Evolutionary conservation across 345 rosid species (phyloP), one percentile per base, ranked within the genome.

Genomic region (Carallia pectinifolia): DNA sequence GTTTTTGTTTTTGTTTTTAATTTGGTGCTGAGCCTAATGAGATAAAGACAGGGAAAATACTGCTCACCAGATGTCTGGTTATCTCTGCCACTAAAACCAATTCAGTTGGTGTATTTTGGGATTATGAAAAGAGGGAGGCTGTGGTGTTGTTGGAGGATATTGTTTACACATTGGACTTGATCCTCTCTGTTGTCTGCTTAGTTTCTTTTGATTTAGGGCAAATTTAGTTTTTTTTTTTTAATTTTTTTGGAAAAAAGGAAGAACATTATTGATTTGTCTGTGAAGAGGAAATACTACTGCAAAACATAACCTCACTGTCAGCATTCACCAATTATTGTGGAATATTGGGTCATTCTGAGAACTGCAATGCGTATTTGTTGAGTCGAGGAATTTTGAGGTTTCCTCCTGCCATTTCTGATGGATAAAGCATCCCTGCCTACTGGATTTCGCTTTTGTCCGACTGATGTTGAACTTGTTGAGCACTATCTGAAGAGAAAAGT

Each of bases 391-490:
- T 69, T n/a, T 59, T 39, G 38, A 16, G 13, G 47, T 64, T 70
- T 17, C 9, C 37, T n/a, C 27, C 50, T 62, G 71, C 47, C 58
- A 53, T 56, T 69, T 52, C 13, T 37, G 10, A 85, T 89, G 96
- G 88, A 70, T 36, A 85, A 69, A 10, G 66, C 38, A 6, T 34
- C 23, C 1, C 69, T 81, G 48, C 67, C 79, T 53, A 96, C 97
- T 8, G 98, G 98, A 16, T 83, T 91, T 71, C 83, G 96, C 12
- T 94, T 94, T 73, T 90, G 85, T 69, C 98, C 98, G 0, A 89
- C 90, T 64, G 93, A 91, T 71, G 90, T 69, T 0, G 98, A 94
- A 69, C 80, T 94, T 48, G 76, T 91, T 29, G 81, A 54, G 71
- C 88, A 86, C 58, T 88, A 89, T 58, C 76, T 94, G 53, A 90